A percentile compares a stretch with the other conserved stretches of the same genome.
Evolutionary conservation across 768 basidiomycete genomes (phyloP).

Genomic region (Cyathus striatus): DNA sequence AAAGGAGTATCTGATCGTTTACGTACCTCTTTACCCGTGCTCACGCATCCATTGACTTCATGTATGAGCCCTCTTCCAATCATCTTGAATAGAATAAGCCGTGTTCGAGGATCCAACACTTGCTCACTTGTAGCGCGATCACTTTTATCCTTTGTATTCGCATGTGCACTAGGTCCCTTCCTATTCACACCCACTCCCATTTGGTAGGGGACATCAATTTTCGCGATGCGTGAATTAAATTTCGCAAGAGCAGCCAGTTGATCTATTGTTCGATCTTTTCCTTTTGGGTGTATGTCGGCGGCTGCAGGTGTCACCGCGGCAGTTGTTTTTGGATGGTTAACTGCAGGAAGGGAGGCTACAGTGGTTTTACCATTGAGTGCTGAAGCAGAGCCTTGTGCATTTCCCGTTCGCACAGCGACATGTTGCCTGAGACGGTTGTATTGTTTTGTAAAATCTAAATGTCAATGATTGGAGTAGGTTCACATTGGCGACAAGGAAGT

Average conservation of each 20-base stretch:
- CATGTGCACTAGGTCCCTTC: slow-evolving; percentile 85
- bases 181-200: slow-evolving; percentile 77
- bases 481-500: too few relatives aligned
- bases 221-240: slow-evolving; percentile 68
- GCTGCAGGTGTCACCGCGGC: slow-evolving; percentile 17
- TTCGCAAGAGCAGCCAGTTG: slow-evolving; percentile 74
- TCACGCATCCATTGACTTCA: slow-evolving; percentile 93
- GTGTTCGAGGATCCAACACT: slow-evolving; percentile 92
- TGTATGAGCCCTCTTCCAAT: slow-evolving; percentile 84
- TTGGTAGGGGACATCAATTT: slow-evolving; percentile 70
- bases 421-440: slow-evolving; percentile 94
- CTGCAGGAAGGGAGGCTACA: slow-evolving; percentile 62
- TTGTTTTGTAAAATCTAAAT: slow-evolving; percentile 94
- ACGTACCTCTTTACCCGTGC: slow-evolving; percentile 93
- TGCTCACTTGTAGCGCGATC: slow-evolving; percentile 97
- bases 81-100: slow-evolving; percentile 94
- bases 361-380: slow-evolving; percentile 40
- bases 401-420: slow-evolving; percentile 75
- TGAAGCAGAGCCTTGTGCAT: slow-evolving; percentile 54
- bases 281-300: slow-evolving; percentile 12
- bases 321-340: slow-evolving; percentile 56
- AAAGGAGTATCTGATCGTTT: too few relatives aligned
- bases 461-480: slow-evolving; percentile 8
- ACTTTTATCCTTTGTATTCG: slow-evolving; percentile 91
- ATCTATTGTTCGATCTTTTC: slow-evolving; percentile 59